Evolutionary conservation across 345 rosid genomes (phyloP), one percentile per base, ranked within the genome.

Genomic region (Camelina laxa): DNA sequence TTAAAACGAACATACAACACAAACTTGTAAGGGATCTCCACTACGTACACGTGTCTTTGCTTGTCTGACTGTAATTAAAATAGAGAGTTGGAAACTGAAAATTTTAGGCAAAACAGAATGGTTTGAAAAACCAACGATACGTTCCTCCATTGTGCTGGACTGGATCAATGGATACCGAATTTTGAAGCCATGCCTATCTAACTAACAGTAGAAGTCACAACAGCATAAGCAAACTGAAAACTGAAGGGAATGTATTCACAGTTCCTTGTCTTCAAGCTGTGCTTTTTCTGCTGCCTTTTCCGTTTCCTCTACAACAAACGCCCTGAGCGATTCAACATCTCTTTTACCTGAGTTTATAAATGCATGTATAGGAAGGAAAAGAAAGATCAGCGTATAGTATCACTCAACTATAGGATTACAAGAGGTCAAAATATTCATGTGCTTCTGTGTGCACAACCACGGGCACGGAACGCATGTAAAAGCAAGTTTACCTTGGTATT

Each of bases 241-340:
- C 27, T 17, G 33, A 60, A 35, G 51, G 22, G 65, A 44, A 24
- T 56, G 27, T 10, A 22, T 92, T 91, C 80, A 90, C 71, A 92
- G 80, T 39, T 92, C 97, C 70, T 84, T 71, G 69, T 86, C 94
- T 64, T 78, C 92, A 44, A 82, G 78, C 75, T 82, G 86, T 17
- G 91, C 88, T 72, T 90, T 88, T 68, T 83, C 83, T 51, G 93
- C 94, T 31, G 94, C 98, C 78, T 93, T 93, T 60, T 87, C 97
- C 12, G 96, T 88, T 84, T 93, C 98, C 79, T 87, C 94, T 75
- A 91, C 72, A 48, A 78, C 90, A 74, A 93, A 91, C 5, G 83
- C 51, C 80, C 80, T 89, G 4, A 93, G 91, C n/a, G 89, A 89
- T 70, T 87, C 93, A 16, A 87, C 85, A 65, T 89, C 85, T 73